phyloP scores from a whole-genome alignment of 768 basidiomycete species.

The Boletellus ananas region DNA sequence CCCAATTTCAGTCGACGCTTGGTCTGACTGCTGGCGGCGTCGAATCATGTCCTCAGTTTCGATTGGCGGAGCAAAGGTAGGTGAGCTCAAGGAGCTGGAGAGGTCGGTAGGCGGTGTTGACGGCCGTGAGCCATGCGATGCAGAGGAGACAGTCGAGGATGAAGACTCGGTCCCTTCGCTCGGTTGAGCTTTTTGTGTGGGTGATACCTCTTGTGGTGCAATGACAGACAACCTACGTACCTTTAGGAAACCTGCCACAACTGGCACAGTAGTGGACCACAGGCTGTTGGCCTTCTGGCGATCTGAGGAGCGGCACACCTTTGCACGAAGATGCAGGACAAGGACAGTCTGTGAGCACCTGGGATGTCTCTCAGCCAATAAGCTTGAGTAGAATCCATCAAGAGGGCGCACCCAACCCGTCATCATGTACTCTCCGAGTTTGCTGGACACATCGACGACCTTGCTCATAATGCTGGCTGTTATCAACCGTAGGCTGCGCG shows the following conservation, averaged over 20 bases:
- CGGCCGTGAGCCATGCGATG: slow-evolving; percentile 52
- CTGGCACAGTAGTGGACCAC: slow-evolving; percentile 56
- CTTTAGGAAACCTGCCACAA: slow-evolving; percentile 45
- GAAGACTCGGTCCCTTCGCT: slow-evolving; percentile 27
- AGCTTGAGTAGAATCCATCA: not conserved
- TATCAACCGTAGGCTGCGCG: not conserved
- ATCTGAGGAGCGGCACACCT: slow-evolving; percentile 67
- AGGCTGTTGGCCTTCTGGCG: slow-evolving; percentile 50
- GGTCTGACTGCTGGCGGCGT: slow-evolving; percentile 77
- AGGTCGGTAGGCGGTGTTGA: slow-evolving; percentile 80
- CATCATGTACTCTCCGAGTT: slow-evolving; percentile 68
- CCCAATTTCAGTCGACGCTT: slow-evolving; percentile 76
- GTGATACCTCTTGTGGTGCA: slow-evolving; percentile 1
- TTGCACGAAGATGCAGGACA: slow-evolving; percentile 56
- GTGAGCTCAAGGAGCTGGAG: slow-evolving; percentile 57
- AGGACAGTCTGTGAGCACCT: slow-evolving; percentile 64
- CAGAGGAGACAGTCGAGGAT: slow-evolving; percentile 43
- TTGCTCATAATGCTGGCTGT: slow-evolving; percentile 40
- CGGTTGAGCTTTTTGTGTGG: slow-evolving; percentile 12
- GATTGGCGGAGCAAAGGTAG: slow-evolving; percentile 57
- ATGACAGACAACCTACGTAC: slow-evolving; percentile 25
- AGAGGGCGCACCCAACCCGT: slow-evolving; percentile 60
- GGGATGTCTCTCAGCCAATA: slow-evolving; percentile 1
- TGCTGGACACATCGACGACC: slow-evolving; percentile 54
- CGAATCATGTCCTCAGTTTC: slow-evolving; percentile 64